A percentile compares a stretch with the other conserved stretches of the same genome.
phyloP scores from a whole-genome alignment of 768 basidiomycete genomes.

The Trametes maxima region DNA sequence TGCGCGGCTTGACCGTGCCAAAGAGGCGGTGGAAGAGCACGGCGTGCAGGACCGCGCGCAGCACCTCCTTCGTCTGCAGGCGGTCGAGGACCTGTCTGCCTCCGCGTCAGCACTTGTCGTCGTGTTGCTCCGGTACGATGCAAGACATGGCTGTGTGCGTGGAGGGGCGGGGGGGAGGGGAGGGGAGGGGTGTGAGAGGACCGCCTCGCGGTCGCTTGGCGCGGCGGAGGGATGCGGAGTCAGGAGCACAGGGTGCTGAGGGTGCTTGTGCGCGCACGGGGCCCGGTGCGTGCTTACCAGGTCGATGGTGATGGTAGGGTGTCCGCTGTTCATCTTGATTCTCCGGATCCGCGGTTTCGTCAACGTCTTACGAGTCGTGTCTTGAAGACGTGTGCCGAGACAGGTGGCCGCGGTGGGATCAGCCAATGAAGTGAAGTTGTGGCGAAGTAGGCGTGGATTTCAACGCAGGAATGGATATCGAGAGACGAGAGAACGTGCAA shows the following conservation, averaged over 20 bases:
- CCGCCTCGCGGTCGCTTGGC: background rate
- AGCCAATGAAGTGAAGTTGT: no score
- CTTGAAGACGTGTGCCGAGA: no score
- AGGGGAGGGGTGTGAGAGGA: no score
- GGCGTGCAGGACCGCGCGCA: slow-evolving; percentile 76
- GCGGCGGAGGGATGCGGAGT: background rate
- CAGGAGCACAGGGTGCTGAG: background rate
- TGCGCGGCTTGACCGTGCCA: slow-evolving; percentile 75
- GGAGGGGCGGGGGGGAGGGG: background rate
- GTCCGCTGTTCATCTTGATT: slow-evolving; percentile 24
- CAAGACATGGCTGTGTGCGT: background rate
- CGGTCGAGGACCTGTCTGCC: slow-evolving; percentile 67
- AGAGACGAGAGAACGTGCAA: background rate
- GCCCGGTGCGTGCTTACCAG: slow-evolving; percentile 36
- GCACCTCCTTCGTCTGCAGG: slow-evolving; percentile 69
- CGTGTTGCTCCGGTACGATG: background rate
- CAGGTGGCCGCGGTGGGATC: no score
- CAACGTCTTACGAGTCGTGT: no score
- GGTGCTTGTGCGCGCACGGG: background rate
- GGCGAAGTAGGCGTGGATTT: no score
- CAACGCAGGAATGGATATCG: no score
- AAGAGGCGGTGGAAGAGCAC: slow-evolving; percentile 85
- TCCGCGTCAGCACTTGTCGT: slow-evolving; percentile 17
- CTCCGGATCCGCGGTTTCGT: no score
- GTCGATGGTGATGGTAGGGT: slow-evolving; percentile 54